These are phyloP conservation scores for Mychonastes homosphaera DNA, from an alignment of 139 green algal genomes.

Conservation along the genomic window DNA sequence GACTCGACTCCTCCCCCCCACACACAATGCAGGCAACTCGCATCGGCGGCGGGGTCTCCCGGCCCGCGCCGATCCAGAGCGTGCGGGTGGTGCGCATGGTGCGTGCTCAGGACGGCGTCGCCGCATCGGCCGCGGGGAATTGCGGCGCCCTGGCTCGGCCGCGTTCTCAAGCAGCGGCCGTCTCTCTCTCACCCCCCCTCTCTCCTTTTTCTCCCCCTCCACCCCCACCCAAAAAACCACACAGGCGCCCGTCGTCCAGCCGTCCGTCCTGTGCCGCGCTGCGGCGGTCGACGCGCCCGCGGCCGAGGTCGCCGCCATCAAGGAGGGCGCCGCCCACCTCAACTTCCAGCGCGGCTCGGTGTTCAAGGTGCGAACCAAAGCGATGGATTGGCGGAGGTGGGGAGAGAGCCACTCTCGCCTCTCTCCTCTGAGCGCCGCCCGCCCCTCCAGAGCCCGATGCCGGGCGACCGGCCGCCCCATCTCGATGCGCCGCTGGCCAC, in stretches of 20 bases:
- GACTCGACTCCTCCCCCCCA: too few relatives aligned
- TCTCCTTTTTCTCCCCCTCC: too few relatives aligned
- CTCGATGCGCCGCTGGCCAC: neutral
- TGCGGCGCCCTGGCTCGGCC: too few relatives aligned
- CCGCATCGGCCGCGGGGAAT: too few relatives aligned
- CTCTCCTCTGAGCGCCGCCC: neutral
- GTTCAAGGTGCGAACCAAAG: slow-evolving; percentile 42
- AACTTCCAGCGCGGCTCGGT: slow-evolving; percentile 50
- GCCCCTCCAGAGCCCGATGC: neutral
- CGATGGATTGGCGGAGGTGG: neutral
- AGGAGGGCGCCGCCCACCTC: slow-evolving; percentile 43
- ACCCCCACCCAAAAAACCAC: too few relatives aligned
- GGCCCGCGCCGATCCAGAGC: too few relatives aligned
- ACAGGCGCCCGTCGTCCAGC: slow-evolving; percentile 26
- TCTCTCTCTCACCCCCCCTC: too few relatives aligned
- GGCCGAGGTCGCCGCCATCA: slow-evolving; percentile 6
- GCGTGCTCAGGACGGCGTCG: too few relatives aligned
- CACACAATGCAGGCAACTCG: too few relatives aligned
- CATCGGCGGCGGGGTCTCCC: too few relatives aligned
- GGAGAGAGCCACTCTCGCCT: neutral
- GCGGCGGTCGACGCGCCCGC: slow-evolving; percentile 24
- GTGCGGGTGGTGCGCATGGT: too few relatives aligned
- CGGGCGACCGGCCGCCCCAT: neutral
- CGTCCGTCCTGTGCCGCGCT: slow-evolving; percentile 25
- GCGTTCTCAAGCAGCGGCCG: too few relatives aligned